Evolutionary conservation across 2,329 filamentous ascomycete species (phyloP).

Genomic region (Aureobasidium sp.): DNA sequence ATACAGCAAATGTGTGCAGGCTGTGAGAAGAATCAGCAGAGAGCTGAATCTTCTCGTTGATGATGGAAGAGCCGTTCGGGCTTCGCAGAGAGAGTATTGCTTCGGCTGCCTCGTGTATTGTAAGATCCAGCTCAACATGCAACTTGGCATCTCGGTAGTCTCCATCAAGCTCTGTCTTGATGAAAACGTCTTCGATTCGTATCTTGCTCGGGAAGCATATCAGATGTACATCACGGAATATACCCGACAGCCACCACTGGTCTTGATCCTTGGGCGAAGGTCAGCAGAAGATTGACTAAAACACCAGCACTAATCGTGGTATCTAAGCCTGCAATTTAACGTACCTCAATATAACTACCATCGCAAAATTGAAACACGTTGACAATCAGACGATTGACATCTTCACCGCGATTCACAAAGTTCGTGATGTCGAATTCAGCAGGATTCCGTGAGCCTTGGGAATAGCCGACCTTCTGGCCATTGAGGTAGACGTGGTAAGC

Average conservation of each 20-base stretch:
- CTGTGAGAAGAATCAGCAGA: background rate
- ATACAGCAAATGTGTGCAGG: constrained; percentile 27
- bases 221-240: constrained; percentile 59
- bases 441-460: constrained; percentile 59
- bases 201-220: constrained; percentile 45
- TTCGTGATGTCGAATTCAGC: constrained; percentile 60
- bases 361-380: constrained; percentile 65
- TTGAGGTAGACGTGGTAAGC: constrained; percentile 65
- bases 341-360: constrained; percentile 54
- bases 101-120: constrained; percentile 25
- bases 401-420: constrained; percentile 35
- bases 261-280: constrained; percentile 36
- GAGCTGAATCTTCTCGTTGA: constrained; percentile 26
- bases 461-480: constrained; percentile 55
- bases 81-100: background rate
- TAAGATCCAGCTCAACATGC: constrained; percentile 37
- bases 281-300: too few species aligned
- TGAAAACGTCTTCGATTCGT: constrained; percentile 50
- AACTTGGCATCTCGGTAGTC: constrained; percentile 45
- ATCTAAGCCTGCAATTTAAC: too few species aligned
- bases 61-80: background rate
- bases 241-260: constrained; percentile 32
- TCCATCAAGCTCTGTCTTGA: constrained; percentile 46
- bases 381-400: constrained; percentile 49
- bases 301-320: too few species aligned